Percentiles rank a stretch among this genome's conserved stretches.
phyloP scores from a whole-genome alignment of 495 filamentous ascomycete genomes.

The Cladorrhinum samala region DNA sequence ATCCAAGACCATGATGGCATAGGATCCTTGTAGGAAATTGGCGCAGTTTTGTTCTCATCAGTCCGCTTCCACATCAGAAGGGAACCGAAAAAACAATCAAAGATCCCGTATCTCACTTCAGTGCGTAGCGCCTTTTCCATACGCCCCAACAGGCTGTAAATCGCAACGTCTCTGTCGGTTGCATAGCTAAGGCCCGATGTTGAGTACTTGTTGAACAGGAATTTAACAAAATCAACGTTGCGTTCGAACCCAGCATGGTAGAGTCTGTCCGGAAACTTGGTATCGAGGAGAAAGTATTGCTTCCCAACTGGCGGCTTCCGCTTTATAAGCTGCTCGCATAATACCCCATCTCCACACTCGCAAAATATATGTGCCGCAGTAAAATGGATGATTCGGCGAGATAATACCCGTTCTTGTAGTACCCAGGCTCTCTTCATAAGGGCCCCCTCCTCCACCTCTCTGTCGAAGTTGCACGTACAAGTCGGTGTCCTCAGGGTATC shows the following conservation, averaged over 20 bases:
- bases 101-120: background rate
- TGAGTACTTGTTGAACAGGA: constrained; percentile 9
- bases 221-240: constrained; percentile 6
- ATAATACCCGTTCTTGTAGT: constrained; percentile 12
- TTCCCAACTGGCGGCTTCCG: constrained; percentile 4
- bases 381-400: constrained; percentile 13
- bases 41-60: constrained; percentile 1
- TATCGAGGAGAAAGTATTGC: constrained; percentile 10
- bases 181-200: constrained; percentile 1
- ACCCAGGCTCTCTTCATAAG: constrained; percentile 11
- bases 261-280: constrained; percentile 7
- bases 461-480: constrained; percentile 8
- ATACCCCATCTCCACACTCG: constrained; percentile 9
- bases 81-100: background rate
- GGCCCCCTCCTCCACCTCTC: constrained; percentile 4
- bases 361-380: constrained; percentile 9
- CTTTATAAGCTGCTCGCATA: constrained; percentile 10
- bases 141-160: constrained; percentile 7
- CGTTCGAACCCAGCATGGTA: background rate
- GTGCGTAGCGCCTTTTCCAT: constrained; percentile 3
- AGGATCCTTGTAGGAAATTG: constrained; percentile 5
- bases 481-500: background rate
- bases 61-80: constrained; percentile 2
- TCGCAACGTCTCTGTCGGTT: constrained; percentile 10
- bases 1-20: constrained; percentile 17